Conservation (phyloP, 495 filamentous ascomycete genomes). For the Letharia lupina region DNA sequence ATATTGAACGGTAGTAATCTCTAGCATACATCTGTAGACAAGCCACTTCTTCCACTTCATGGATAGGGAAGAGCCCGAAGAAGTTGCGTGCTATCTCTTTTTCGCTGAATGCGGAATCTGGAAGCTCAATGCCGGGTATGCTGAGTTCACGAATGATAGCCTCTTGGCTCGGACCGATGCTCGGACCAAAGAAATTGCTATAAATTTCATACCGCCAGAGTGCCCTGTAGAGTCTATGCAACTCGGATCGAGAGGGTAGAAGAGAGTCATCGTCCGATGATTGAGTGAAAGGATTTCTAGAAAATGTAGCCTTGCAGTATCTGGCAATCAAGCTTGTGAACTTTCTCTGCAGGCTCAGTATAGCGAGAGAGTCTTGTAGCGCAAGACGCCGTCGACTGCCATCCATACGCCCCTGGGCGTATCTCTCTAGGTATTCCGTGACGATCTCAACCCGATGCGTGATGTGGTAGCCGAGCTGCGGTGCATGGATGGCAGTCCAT, state of each 20-base stretch:
- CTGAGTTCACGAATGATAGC: neutral
- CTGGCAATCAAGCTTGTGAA: neutral
- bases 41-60: conserved; percentile 6
- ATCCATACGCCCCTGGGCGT: neutral
- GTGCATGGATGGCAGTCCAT: conserved; percentile 4
- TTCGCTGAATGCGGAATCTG: neutral
- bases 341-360: neutral
- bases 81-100: neutral
- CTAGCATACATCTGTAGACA: neutral
- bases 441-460: neutral
- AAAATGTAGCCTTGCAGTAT: neutral
- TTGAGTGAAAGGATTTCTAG: neutral
- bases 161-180: too few species aligned
- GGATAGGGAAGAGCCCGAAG: conserved; percentile 1
- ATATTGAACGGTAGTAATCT: neutral
- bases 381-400: neutral
- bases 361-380: neutral
- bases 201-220: conserved; percentile 2
- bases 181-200: neutral
- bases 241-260: neutral
- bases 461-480: neutral
- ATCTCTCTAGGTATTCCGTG: neutral
- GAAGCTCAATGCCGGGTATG: neutral
- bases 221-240: neutral
- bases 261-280: neutral